A percentile compares a stretch with the other conserved stretches of the same genome.
Conservation (phyloP, 805 yeast genomes). For the Candida silvatica region DNA sequence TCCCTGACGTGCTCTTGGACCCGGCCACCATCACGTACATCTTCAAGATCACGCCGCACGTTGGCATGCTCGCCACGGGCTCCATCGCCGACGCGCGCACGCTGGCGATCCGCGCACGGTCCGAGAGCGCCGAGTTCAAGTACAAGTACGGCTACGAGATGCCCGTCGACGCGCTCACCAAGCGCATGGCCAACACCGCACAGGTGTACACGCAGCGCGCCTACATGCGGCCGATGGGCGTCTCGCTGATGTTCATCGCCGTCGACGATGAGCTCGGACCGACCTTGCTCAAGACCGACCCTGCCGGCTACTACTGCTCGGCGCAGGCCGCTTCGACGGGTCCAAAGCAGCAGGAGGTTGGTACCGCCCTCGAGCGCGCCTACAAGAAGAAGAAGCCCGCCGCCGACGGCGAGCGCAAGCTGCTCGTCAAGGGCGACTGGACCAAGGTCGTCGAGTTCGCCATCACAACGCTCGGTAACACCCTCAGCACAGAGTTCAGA, state of each 20-base stretch:
- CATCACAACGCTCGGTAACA: conserved; percentile 76
- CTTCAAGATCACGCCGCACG: conserved; percentile 68
- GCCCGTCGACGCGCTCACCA: conserved; percentile 89
- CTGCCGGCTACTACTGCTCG: conserved; percentile 92
- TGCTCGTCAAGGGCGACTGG: conserved; percentile 74
- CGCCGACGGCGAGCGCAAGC: conserved; percentile 26
- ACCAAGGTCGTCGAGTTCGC: conserved; percentile 83
- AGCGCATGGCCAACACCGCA: conserved; percentile 91
- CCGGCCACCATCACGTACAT: conserved; percentile 80
- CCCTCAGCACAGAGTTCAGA: conserved; percentile 87
- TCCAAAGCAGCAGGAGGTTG: conserved; percentile 94
- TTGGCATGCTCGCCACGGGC: conserved; percentile 92
- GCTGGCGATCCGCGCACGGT: conserved; percentile 80
- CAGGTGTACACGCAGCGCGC: conserved; percentile 97
- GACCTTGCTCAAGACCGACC: conserved; percentile 85
- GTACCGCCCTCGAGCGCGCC: conserved; percentile 82
- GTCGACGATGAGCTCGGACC: conserved; percentile 91
- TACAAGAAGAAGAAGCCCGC: conserved; percentile 50
- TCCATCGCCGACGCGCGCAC: conserved; percentile 94
- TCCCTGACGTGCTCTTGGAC: conserved; percentile 90
- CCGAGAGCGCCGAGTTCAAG: conserved; percentile 94
- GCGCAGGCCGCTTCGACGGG: conserved; percentile 92
- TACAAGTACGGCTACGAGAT: conserved; percentile 94
- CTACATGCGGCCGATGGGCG: conserved; percentile 97
- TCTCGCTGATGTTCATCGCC: conserved; percentile 79